Percentiles rank a stretch among this genome's conserved stretches.
Evolutionary conservation across 2,329 filamentous ascomycete genomes (phyloP).

Genomic region (Beauveria medogensis): DNA sequence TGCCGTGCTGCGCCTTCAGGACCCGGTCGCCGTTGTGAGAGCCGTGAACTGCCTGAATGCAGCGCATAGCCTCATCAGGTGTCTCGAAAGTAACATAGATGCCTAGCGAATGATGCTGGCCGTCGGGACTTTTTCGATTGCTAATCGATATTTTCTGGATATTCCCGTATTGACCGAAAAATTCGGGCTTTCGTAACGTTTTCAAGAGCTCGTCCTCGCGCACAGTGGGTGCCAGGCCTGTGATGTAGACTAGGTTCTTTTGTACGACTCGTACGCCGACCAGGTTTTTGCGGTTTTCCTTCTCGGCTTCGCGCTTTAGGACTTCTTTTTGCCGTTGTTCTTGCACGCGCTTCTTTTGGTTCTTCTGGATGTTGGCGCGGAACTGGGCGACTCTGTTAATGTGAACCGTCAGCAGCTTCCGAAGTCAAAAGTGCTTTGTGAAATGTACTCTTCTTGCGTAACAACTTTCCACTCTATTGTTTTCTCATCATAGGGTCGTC

Average conservation of each 20-base stretch:
- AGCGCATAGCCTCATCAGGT: constrained; percentile 81
- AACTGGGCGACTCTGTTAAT: constrained; percentile 59
- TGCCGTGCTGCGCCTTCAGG: constrained; percentile 72
- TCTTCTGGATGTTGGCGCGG: constrained; percentile 72
- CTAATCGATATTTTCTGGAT: constrained; percentile 99
- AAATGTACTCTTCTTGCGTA: constrained; percentile 81
- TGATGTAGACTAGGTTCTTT: constrained; percentile 98
- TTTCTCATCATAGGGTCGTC: constrained; percentile 91
- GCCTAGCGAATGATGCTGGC: constrained; percentile 78
- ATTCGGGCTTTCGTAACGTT: constrained; percentile 81
- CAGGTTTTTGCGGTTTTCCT: constrained; percentile 89
- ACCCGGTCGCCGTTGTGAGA: constrained; percentile 84
- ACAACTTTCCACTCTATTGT: constrained; percentile 96
- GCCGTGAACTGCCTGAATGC: constrained; percentile 87
- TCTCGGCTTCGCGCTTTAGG: constrained; percentile 93
- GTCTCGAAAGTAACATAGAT: constrained; percentile 97
- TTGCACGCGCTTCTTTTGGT: constrained; percentile 83
- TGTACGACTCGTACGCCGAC: constrained; percentile 93
- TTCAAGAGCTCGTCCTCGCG: constrained; percentile 88
- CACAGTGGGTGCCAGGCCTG: constrained; percentile 83
- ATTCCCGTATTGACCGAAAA: constrained; percentile 96
- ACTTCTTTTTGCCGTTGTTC: constrained; percentile 85
- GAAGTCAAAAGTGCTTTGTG: not conserved
- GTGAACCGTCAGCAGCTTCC: not conserved
- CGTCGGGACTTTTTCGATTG: constrained; percentile 73